phyloP scores from a whole-genome alignment of 192 early-diverging fungal genomes.

The Mortierella hygrophila region DNA sequence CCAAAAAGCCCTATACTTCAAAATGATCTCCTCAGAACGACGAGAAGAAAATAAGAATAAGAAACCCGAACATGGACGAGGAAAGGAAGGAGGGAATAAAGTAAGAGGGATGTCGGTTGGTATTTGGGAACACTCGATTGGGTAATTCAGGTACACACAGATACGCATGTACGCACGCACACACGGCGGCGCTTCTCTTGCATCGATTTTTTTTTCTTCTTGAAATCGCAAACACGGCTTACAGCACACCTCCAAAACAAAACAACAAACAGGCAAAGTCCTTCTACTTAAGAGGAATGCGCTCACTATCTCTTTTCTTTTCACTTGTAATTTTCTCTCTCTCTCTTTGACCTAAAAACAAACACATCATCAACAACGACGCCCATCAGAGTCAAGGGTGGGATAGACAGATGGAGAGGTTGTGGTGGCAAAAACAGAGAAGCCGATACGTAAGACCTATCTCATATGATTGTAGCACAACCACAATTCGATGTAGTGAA shows the following conservation, averaged over 20 bases:
- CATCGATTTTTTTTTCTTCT: neutral
- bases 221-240: neutral
- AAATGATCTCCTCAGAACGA: neutral
- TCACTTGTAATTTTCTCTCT: neutral
- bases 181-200: neutral
- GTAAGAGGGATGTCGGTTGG: neutral
- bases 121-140: neutral
- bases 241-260: neutral
- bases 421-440: neutral
- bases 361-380: neutral
- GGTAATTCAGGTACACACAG: neutral
- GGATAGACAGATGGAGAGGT: neutral
- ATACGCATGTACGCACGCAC: neutral
- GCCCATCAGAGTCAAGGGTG: neutral
- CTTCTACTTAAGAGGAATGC: neutral
- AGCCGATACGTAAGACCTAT: neutral
- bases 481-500: neutral
- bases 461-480: constrained; percentile 6
- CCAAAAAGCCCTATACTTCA: neutral
- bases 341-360: neutral
- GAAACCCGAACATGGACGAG: neutral
- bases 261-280: neutral
- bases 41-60: neutral
- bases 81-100: neutral
- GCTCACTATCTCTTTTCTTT: neutral